Base-by-base conservation (phyloP, 2,329 filamentous ascomycete species). In the Aspergillus fijiensis region DNA sequence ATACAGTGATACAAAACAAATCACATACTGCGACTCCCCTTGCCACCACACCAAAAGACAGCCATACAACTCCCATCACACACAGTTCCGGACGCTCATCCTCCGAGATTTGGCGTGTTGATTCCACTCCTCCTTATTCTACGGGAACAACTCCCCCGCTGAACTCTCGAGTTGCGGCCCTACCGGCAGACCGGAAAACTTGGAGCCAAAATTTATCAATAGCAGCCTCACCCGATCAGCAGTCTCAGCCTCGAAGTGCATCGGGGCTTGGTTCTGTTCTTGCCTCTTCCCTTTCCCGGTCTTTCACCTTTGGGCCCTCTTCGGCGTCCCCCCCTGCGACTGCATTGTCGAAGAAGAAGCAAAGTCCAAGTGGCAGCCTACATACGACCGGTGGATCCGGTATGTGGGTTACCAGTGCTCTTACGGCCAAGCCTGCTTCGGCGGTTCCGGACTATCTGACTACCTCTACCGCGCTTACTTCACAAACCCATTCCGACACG, bases 71-170 rank as follows among this genome's bases (percentile, higher is more conserved):
- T 5, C 64, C 70, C 35, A 61, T 66, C 33, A 67, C 71, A 23
- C 82, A 81, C 60, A 80, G 80, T 27, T 83, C 82, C 29, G 77
- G 78, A 58, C 77, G 77, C 9, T 84, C 82, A 9, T 82, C 80
- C 3, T 79, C 80, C 57, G 83, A 82, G 47, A 75, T 78, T 3
- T 82, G 80, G 79, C 77, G 79, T 25, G 76, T 77, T 50, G 80
- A 81, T 52, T 79, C 81, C 3, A 77, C 80, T 2, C 82, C 81
- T 3, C 79, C 83, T 1, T 80, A 80, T 65, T 85, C 82, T 3
- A 82, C 80, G 1, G 80, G 81, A 16, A 80, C 77, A 23, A 85
- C 83, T 3, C 83, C 83, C 50, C 83, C 83, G 5, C 72, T 74
- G 25, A 66, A 76, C 42, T 77, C 79, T 27, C 78, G 79, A 55